Evolutionary conservation across 495 filamentous ascomycete species (phyloP), one percentile per base, ranked within the genome.

Genomic region (Penicillium bialowiezense): DNA sequence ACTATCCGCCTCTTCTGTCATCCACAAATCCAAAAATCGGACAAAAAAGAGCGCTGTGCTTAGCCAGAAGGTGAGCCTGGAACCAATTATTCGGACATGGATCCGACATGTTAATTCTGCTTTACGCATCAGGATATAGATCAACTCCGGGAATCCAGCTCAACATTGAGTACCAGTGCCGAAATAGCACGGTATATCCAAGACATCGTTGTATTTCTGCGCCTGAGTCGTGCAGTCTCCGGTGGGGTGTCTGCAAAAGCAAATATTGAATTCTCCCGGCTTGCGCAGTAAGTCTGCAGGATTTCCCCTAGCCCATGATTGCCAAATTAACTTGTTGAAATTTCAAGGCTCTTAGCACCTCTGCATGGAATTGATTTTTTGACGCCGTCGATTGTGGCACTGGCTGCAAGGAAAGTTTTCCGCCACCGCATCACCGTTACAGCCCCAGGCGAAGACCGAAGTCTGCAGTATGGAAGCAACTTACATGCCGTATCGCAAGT

Each of bases 391-490:
- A 76, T 99, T 17, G 84, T 95, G 9, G 80, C 74, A 15, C 72
- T 99, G 40, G 95, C 93, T 3, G 83, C 83, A n/a, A 82, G 79
- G 49, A 99, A 97, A 71, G 81, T 95, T 10, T 97, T 95, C 57
- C 78, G 83, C 20, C 95, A 98, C 64, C 82, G 89, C 19, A 79
- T 98, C n/a, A 60, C 75, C 2, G 74, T 96, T 7, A 76, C 81
- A 1, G 71, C 62, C 2, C 77, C 88, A 0, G 83, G 85, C 51
- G 76, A 79, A 45, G 93, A 99, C 69, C 70, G 91, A 34, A 97
- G 91, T 60, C 76, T 95, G 70, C 90, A 95, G 63, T 99, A 93
- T 79, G 93, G 93, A 3, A 96, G 91, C 63, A 83, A 95, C 44
- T 31, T 84, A 3, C 71, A 68, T 19, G 87, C 87, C 8, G 80